A percentile compares a stretch with the other conserved stretches of the same genome.
These are phyloP conservation scores for Mimosa bimucronata DNA, from an alignment of 306 rosid genomes.

Conservation along the genomic window DNA sequence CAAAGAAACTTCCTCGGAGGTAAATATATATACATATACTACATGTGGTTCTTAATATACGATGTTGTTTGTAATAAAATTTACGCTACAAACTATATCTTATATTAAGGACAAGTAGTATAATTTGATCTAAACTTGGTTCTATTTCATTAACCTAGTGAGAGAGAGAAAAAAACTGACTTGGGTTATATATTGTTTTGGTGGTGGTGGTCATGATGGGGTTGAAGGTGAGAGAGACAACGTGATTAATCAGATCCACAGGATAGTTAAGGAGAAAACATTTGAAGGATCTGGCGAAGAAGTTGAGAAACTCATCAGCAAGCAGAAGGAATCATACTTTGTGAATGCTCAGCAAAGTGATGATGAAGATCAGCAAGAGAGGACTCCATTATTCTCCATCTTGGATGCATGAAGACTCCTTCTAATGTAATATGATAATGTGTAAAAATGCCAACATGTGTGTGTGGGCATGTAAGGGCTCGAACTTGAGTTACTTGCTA, in stretches of 20 bases:
- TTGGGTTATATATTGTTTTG: not conserved
- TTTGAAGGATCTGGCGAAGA: conserved; percentile 40
- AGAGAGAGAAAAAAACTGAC: not conserved
- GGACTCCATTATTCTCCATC: conserved; percentile 32
- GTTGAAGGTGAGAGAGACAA: conserved; percentile 44
- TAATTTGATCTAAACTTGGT: too few relatives aligned
- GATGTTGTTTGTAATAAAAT: too few relatives aligned
- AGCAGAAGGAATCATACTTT: conserved; percentile 44
- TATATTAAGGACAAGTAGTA: too few relatives aligned
- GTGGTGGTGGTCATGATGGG: not conserved
- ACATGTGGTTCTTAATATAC: too few relatives aligned
- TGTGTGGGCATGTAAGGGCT: not conserved
- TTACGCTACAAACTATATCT: too few relatives aligned
- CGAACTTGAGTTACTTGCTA: not conserved
- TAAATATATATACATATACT: not conserved
- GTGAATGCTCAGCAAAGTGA: conserved; percentile 19
- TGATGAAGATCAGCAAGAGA: not conserved
- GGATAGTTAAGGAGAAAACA: conserved; percentile 30
- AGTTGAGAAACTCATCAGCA: conserved; percentile 35
- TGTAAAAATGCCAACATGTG: too few relatives aligned
- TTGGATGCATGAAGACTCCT: not conserved
- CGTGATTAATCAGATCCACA: conserved; percentile 41
- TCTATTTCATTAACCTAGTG: too few relatives aligned
- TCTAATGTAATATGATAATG: not conserved
- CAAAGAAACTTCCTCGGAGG: conserved; percentile 56